Evolutionary conservation across 192 early-diverging fungal species (phyloP), one percentile per base, ranked within the genome.

Genomic region (Coemansia sp.): DNA sequence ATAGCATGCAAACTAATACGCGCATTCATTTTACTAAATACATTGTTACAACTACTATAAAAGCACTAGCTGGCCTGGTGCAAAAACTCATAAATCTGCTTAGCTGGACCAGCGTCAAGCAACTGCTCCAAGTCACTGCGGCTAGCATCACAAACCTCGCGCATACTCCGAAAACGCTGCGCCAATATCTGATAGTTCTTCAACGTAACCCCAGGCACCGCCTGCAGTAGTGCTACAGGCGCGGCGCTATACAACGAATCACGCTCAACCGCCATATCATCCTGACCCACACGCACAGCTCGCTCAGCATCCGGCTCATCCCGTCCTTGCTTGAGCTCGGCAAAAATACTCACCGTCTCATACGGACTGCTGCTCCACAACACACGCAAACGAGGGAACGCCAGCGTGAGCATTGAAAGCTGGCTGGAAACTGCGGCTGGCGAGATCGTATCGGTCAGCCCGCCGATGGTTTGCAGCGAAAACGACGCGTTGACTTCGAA

Each of bases 401-500:
- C 78, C 37, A 98, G 62, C 5, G 85, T 85, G 24, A 98, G 74
- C 39, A 98, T 70, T 0, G 86, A 80, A 2, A 94, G 75, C 66
- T 93, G 91, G 47, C 90, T 90, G 19, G 85, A 84, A n/a, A 92
- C 57, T 45, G 92, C 87, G 3, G 67, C 80, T 0, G 83, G 49
- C 11, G 83, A 67, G 7, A 93, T 88, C 17, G 90, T 83, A 4
- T 75, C 57, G 15, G 79, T 55, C 49, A 83, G 43, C 0, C 69
- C 69, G 41, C 60, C 57, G 29, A 74, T 66, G 68, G 87, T 86
- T 73, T 86, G 86, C 57, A 92, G 75, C 38, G 88, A 85, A 56
- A 96, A 95, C 21, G 92, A 86, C 67, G 90, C 91, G 61, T 87
- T 87, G 57, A 87, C 74, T 49, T 95, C 91, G 78, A 98, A 98